Conservation (phyloP, 805 yeast genomes). For the Scheffersomyces lignosus region DNA sequence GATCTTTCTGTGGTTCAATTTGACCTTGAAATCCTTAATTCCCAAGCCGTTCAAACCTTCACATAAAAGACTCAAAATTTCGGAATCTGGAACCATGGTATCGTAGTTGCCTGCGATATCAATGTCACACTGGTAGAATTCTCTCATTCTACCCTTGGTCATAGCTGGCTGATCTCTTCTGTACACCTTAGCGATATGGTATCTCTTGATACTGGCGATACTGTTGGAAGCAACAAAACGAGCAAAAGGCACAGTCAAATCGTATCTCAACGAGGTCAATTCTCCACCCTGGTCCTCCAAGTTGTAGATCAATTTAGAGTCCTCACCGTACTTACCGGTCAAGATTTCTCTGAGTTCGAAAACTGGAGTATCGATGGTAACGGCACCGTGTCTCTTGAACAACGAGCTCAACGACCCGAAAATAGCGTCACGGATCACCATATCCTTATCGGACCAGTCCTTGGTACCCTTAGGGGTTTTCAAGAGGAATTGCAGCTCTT, state of each 20-base stretch:
- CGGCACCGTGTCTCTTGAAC: constrained; percentile 97
- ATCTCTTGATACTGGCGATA: constrained; percentile 85
- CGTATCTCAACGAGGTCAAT: constrained; percentile 90
- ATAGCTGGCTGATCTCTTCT: constrained; percentile 99
- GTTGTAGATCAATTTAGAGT: constrained; percentile 92
- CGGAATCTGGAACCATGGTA: constrained; percentile 95
- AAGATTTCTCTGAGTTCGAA: constrained; percentile 93
- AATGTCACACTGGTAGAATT: constrained; percentile 97
- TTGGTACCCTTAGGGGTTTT: constrained; percentile 97
- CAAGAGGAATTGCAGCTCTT: constrained; percentile 64
- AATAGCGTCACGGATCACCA: constrained; percentile 89
- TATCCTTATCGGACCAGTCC: constrained; percentile 98
- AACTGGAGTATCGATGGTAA: constrained; percentile 97
- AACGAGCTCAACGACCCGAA: constrained; percentile 69
- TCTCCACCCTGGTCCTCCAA: constrained; percentile 99
- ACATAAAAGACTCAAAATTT: constrained; percentile 73
- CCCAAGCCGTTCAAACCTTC: constrained; percentile 86
- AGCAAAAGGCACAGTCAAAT: constrained; percentile 97
- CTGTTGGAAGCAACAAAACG: constrained; percentile 96
- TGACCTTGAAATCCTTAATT: constrained; percentile 84
- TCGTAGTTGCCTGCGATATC: constrained; percentile 95
- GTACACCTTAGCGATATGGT: constrained; percentile 96
- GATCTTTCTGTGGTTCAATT: constrained; percentile 92
- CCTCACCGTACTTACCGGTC: constrained; percentile 98
- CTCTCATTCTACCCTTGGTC: constrained; percentile 99